phyloP scores from a whole-genome alignment of 2,329 filamentous ascomycete species.

The Coleophoma cylindrospora region DNA sequence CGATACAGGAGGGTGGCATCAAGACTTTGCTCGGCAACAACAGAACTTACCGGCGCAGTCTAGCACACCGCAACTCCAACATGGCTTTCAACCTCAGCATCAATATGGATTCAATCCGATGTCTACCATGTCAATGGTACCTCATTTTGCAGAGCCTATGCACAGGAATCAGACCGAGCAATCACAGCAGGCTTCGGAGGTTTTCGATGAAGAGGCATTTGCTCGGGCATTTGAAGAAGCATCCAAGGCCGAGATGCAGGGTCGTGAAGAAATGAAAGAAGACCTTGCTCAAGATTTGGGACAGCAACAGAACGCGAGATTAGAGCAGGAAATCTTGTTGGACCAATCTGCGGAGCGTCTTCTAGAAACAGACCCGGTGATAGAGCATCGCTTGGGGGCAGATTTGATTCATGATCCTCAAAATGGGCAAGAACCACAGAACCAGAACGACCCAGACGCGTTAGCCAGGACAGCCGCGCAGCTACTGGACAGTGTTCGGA shows the following conservation, averaged over 20 bases:
- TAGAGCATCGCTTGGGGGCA: slow-evolving; percentile 24
- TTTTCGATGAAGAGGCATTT: slow-evolving; percentile 50
- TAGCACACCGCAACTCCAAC: slow-evolving; percentile 5
- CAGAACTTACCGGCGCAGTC: slow-evolving; percentile 9
- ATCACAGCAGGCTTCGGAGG: slow-evolving; percentile 27
- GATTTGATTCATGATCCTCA: slow-evolving; percentile 23
- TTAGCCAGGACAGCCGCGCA: slow-evolving; percentile 67
- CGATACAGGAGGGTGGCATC: slow-evolving; percentile 43
- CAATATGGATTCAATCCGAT: slow-evolving; percentile 7
- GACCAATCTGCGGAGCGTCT: slow-evolving; percentile 19
- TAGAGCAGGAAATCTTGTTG: slow-evolving; percentile 13
- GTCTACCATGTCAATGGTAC: slow-evolving; percentile 3
- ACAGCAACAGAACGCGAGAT: slow-evolving; percentile 5
- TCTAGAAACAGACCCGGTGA: slow-evolving; percentile 13
- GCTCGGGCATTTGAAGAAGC: slow-evolving; percentile 43
- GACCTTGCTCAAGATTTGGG: slow-evolving; percentile 6
- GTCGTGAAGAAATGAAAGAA: slow-evolving; percentile 4
- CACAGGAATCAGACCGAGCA: slow-evolving; percentile 5
- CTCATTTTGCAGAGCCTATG: slow-evolving; percentile 6
- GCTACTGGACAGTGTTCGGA: slow-evolving; percentile 62
- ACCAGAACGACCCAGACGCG: slow-evolving; percentile 44
- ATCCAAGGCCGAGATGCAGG: slow-evolving; percentile 8
- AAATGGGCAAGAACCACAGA: slow-evolving; percentile 25
- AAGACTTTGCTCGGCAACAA: slow-evolving; percentile 45
- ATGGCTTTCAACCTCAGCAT: not conserved